phyloP scores from a whole-genome alignment of 495 filamentous ascomycete genomes.

The Tuber indicum region DNA sequence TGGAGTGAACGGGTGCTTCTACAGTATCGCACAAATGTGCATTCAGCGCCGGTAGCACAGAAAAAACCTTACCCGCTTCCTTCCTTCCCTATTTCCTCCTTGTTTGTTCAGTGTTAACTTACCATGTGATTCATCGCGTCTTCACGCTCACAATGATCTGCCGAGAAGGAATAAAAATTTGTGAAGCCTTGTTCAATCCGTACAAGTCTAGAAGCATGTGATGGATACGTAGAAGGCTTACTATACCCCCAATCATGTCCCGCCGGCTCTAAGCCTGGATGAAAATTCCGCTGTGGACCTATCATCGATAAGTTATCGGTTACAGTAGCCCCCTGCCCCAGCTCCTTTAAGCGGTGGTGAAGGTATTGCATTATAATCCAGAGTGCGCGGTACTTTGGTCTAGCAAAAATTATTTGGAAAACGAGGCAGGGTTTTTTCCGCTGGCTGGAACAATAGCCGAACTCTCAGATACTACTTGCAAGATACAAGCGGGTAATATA shows the following conservation, averaged over 20 bases:
- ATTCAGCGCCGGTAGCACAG: neutral
- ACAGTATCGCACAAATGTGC: neutral
- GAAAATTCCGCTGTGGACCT: too few species aligned
- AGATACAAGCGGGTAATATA: neutral
- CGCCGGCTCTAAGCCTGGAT: neutral
- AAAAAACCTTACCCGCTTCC: neutral
- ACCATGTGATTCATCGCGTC: neutral
- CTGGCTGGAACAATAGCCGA: too few species aligned
- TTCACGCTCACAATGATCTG: neutral
- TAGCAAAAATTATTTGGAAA: too few species aligned
- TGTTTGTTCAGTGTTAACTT: neutral
- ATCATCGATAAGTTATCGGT: neutral
- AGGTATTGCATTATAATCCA: neutral
- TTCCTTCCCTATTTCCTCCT: neutral
- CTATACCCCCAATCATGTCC: neutral
- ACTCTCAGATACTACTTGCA: too few species aligned
- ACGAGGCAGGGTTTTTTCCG: too few species aligned
- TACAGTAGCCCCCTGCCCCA: neutral
- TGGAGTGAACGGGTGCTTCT: neutral
- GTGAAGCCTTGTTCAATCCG: neutral
- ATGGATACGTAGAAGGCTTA: neutral
- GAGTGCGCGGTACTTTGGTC: neutral
- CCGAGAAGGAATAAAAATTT: neutral
- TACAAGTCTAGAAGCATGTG: too few species aligned
- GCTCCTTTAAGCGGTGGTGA: neutral